Conservation (phyloP, 2,329 filamentous ascomycete species). For the Penicillium italicum region DNA sequence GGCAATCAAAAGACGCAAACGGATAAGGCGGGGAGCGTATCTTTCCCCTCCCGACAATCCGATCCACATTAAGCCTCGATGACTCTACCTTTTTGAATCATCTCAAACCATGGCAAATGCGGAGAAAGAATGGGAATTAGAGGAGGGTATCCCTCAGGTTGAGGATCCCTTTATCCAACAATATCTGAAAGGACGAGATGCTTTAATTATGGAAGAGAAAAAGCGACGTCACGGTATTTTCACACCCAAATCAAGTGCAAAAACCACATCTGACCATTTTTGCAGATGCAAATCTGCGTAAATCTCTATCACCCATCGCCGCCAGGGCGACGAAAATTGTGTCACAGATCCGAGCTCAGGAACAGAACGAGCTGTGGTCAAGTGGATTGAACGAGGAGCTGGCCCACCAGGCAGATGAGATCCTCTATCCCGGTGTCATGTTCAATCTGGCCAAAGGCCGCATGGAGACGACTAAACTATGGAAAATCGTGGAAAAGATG, state of each 20-base stretch:
- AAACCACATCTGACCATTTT: slow-evolving; percentile 1
- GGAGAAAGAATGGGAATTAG: slow-evolving; percentile 33
- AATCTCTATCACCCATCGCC: slow-evolving; percentile 71
- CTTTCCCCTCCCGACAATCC: background rate
- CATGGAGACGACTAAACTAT: slow-evolving; percentile 80
- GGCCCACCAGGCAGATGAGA: slow-evolving; percentile 58
- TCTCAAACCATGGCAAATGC: slow-evolving; percentile 13
- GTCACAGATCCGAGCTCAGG: slow-evolving; percentile 70
- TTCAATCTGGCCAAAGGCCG: slow-evolving; percentile 79
- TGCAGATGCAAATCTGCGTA: slow-evolving; percentile 32
- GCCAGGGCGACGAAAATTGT: slow-evolving; percentile 75
- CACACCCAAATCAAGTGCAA: slow-evolving; percentile 11
- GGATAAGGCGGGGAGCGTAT: background rate
- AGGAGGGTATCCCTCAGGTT: slow-evolving; percentile 45
- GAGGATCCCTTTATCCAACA: slow-evolving; percentile 76
- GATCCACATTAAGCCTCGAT: background rate
- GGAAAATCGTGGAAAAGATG: slow-evolving; percentile 79
- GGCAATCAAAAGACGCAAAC: background rate
- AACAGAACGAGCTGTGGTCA: slow-evolving; percentile 74
- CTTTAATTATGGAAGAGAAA: slow-evolving; percentile 75
- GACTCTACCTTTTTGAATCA: background rate
- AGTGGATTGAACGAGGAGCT: slow-evolving; percentile 66
- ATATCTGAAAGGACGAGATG: slow-evolving; percentile 71
- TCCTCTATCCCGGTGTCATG: slow-evolving; percentile 87
- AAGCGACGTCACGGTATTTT: slow-evolving; percentile 69